Base-by-base conservation (phyloP, 345 rosid genomes). In the Gossypium arboreum region DNA sequence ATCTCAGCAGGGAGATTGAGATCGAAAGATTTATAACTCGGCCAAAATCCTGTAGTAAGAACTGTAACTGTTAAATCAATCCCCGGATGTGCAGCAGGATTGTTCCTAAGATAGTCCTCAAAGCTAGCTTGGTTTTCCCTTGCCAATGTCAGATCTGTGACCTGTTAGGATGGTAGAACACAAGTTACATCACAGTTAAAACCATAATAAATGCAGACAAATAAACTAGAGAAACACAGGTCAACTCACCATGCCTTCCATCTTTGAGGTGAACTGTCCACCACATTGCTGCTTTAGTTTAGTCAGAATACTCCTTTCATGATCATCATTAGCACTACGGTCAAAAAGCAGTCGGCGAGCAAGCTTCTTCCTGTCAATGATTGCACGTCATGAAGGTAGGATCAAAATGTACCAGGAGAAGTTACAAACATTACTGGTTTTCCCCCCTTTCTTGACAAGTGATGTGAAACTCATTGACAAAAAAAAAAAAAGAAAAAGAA, bases 21-120 rank as follows among this genome's bases (percentile, higher is more conserved):
- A 81, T 91, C 90, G 77, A 84, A 84, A 34, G 96, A 86, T 66
- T 91, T 91, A 73, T 87, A 91, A 75, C 88, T 91, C 51, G 93
- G 96, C 96, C 96, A 91, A 73, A 86, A 89, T 41, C 96, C 90
- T 29, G 91, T 86, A 63, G 96, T 91, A 20, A 91, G 86, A 73
- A 91, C 93, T 27, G 86, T 87, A 44, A 91, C 93, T 12, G 89
- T 68, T 73, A 89, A 83, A 68, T 89, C 91, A 68, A 91, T 85
- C 34, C 89, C 96, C n/a, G 90, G 89, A 83, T 76, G 79, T 57
- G 80, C 82, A 71, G 71, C 59, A 12, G 84, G 24, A 71, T 86
- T 85, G 34, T 78, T 83, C 29, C 71, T 69, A 20, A 91, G 88
- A 78, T 89, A 86, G 43, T 85, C 86, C 80, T 89, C 93, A 81